A percentile compares a stretch with the other conserved stretches of the same genome.
These are phyloP conservation scores for Hippophae tibetana DNA, from an alignment of 306 rosid species.

Conservation along the genomic window DNA sequence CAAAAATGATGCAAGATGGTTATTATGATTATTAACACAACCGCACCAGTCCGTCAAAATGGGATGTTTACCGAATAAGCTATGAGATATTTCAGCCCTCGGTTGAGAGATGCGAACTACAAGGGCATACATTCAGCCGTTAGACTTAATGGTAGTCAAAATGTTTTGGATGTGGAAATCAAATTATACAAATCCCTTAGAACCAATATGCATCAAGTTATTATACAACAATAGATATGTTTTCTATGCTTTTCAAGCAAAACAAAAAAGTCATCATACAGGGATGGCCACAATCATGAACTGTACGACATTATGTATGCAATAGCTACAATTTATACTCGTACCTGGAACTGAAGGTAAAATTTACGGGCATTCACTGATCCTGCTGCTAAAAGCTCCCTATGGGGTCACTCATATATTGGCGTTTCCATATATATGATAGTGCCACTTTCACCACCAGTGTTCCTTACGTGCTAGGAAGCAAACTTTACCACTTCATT, in stretches of 20 bases:
- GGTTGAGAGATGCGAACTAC: too few relatives aligned
- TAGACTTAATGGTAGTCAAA: constrained; percentile 22
- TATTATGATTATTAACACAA: too few relatives aligned
- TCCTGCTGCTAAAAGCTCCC: constrained; percentile 28
- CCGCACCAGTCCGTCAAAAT: too few relatives aligned
- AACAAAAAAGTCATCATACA: too few relatives aligned
- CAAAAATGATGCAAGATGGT: too few relatives aligned
- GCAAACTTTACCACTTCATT: constrained; percentile 16
- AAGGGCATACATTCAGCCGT: neutral
- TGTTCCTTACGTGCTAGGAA: constrained; percentile 19
- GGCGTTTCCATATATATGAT: constrained; percentile 3
- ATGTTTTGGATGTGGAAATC: constrained; percentile 22
- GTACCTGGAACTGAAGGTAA: constrained; percentile 34
- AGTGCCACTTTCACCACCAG: constrained; percentile 17
- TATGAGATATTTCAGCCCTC: too few relatives aligned
- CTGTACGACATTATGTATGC: constrained; percentile 26
- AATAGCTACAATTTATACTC: constrained; percentile 24
- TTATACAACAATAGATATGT: constrained; percentile 5
- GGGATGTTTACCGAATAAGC: too few relatives aligned
- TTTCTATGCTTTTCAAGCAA: too few relatives aligned
- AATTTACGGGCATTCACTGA: constrained; percentile 35
- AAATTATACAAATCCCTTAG: constrained; percentile 22
- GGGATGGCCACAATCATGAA: constrained; percentile 27
- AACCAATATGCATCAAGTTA: constrained; percentile 3
- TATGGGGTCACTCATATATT: constrained; percentile 8